These are phyloP conservation scores for Rhizophora mangle DNA, from an alignment of 345 rosid genomes.

Conservation along the genomic window DNA sequence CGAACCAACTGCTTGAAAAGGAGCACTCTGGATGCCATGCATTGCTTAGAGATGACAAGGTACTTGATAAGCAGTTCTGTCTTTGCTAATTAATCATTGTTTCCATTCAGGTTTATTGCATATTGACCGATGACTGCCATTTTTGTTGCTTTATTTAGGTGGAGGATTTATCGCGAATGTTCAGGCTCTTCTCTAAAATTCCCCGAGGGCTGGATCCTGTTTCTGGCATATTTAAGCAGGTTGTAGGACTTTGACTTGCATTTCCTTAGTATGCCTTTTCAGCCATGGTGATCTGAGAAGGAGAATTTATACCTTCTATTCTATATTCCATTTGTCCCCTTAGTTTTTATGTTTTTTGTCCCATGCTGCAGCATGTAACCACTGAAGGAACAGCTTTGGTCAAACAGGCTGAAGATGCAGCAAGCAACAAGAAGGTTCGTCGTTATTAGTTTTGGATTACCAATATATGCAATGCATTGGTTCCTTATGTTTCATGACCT, in stretches of 20 bases:
- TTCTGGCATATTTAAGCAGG: conserved; percentile 38
- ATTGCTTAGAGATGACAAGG: conserved; percentile 40
- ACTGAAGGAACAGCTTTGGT: conserved; percentile 38
- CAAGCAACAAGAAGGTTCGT: conserved; percentile 34
- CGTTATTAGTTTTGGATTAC: neutral
- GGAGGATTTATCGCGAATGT: conserved; percentile 42
- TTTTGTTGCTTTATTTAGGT: conserved; percentile 19
- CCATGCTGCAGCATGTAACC: conserved; percentile 30
- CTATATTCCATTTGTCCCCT: neutral
- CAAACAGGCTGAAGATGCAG: conserved; percentile 42
- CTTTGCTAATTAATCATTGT: neutral
- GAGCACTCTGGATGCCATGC: conserved; percentile 43
- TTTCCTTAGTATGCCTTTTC: neutral
- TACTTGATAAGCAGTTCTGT: neutral
- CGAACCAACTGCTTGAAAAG: conserved; percentile 38
- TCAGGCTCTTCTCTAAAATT: conserved; percentile 32
- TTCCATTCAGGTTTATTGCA: neutral
- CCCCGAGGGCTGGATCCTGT: conserved; percentile 39
- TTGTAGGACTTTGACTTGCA: neutral
- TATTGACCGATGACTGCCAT: neutral
- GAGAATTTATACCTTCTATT: neutral
- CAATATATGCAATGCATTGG: too few species aligned
- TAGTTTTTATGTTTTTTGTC: neutral
- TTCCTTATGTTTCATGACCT: too few species aligned
- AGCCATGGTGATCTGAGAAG: neutral